phyloP scores from a whole-genome alignment of 129 eudicot species.

The Smallanthus sonchifolius region DNA sequence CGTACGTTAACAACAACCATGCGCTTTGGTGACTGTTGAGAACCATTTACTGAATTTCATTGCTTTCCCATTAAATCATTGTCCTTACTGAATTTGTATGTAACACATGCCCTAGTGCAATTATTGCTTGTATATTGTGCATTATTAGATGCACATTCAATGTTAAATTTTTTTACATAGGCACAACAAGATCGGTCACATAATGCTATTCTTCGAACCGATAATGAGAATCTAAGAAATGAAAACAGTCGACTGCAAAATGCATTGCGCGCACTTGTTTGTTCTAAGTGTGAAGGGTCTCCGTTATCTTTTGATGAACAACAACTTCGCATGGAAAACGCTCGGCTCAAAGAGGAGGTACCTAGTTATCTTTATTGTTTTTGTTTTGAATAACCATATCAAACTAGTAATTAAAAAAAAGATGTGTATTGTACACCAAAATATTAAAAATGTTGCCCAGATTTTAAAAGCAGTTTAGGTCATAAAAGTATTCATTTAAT shows the following conservation, averaged over 20 bases:
- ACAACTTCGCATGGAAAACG: constrained; percentile 89
- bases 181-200: constrained; percentile 96
- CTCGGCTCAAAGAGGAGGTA: constrained; percentile 97
- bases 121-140: constrained; percentile 9
- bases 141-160: constrained; percentile 1
- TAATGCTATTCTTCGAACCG: constrained; percentile 67
- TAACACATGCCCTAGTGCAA: constrained; percentile 6
- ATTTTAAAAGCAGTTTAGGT: no score
- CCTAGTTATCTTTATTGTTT: not conserved
- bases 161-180: constrained; percentile 26
- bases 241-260: constrained; percentile 80
- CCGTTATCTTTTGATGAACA: constrained; percentile 79
- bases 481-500: no score
- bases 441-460: no score
- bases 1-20: constrained; percentile 31
- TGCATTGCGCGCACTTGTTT: constrained; percentile 55
- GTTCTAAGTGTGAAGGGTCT: constrained; percentile 90
- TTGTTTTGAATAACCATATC: not conserved
- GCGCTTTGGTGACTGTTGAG: constrained; percentile 16
- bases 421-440: no score
- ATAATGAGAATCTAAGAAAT: constrained; percentile 70
- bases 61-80: constrained; percentile 49
- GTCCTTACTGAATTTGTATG: no score
- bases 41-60: constrained; percentile 42
- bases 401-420: not conserved